Evolutionary conservation across 208 protist genomes (phyloP), one percentile per base, ranked within the genome.

Genomic region (Crithidia thermophila): DNA sequence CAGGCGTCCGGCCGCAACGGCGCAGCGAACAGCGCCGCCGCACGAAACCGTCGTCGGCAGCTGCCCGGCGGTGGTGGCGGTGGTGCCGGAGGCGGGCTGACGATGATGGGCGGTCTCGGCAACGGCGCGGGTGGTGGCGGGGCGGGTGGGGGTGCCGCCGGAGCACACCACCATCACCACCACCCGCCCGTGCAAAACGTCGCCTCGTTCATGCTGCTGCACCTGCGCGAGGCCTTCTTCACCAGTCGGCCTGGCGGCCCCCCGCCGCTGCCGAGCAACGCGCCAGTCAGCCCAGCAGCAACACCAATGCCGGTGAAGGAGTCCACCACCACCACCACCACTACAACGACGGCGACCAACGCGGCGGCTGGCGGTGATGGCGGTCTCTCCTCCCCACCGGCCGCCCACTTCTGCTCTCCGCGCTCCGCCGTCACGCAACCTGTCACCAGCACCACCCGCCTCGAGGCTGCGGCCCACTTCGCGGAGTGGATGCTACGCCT

Each of bases 401-500:
- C 67, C 34, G 9, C 49, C 21, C 25, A 49, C 11, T 55, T 62
- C 21, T 25, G 25, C 30, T 62, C 61, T 30, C 46, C 58, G 4
- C 55, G 56, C 30, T 57, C 49, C 2, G 49, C 33, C 10, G 20
- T 69, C 37, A 33, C 31, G 27, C n/a, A 47, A 27, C 65, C 61
- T 36, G 50, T 66, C 31, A 75, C 68, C 25, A 37, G 52, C 37
- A 42, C 50, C 28, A 66, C 61, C 45, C 60, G 68, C 57, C 42
- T 58, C 46, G 72, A 60, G 27, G 81, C 81, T 7, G 73, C 76
- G 11, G 27, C 71, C n/a, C 79, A 88, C 69, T 82, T 88, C 33
- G 76, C 78, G 28, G 62, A 65, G 45, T 88, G 82, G 82, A 71
- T 84, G 63, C 66, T 88, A 57, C 71, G 74, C 0, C 61, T 88